Evolutionary conservation across 805 yeast genomes (phyloP).

Genomic region (Kodamaea fukazawae): DNA sequence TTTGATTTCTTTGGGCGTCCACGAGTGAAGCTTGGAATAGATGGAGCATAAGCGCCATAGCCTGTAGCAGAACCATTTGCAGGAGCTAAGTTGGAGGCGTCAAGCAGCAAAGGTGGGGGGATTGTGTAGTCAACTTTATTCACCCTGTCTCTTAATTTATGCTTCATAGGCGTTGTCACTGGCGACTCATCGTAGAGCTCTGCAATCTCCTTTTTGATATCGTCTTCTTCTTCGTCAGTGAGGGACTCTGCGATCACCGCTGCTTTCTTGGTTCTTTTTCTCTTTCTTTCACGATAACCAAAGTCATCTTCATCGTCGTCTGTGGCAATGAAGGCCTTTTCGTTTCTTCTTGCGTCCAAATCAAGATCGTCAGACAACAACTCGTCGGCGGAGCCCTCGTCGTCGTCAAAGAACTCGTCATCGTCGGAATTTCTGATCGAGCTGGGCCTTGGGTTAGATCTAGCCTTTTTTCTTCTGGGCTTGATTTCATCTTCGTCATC

Average conservation of each 20-base stretch:
- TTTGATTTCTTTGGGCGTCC: constrained; percentile 19
- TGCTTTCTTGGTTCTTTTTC: constrained; percentile 8
- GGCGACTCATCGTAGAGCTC: constrained; percentile 65
- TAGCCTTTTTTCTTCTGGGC: constrained; percentile 4
- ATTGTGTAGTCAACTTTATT: constrained; percentile 70
- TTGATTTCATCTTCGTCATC: constrained; percentile 8
- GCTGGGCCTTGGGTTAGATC: constrained; percentile 6
- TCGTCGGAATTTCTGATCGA: constrained; percentile 16
- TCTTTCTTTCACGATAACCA: constrained; percentile 7
- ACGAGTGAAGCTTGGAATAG: constrained; percentile 30
- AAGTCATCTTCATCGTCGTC: constrained; percentile 22
- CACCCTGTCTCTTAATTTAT: constrained; percentile 47
- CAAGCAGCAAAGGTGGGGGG: constrained; percentile 60
- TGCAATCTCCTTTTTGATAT: constrained; percentile 61
- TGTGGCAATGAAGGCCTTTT: constrained; percentile 30
- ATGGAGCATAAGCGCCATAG: background rate
- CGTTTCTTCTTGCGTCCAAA: constrained; percentile 11
- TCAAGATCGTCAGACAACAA: constrained; percentile 14
- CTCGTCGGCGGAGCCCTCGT: constrained; percentile 11
- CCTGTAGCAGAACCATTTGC: background rate
- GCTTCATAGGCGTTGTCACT: constrained; percentile 44
- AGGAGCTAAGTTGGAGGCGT: background rate
- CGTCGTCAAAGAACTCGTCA: constrained; percentile 9
- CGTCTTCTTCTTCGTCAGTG: constrained; percentile 27
- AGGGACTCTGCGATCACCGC: background rate